A percentile compares a stretch with the other conserved stretches of the same genome.
phyloP scores from a whole-genome alignment of 768 basidiomycete species.

The Suillus spraguei region DNA sequence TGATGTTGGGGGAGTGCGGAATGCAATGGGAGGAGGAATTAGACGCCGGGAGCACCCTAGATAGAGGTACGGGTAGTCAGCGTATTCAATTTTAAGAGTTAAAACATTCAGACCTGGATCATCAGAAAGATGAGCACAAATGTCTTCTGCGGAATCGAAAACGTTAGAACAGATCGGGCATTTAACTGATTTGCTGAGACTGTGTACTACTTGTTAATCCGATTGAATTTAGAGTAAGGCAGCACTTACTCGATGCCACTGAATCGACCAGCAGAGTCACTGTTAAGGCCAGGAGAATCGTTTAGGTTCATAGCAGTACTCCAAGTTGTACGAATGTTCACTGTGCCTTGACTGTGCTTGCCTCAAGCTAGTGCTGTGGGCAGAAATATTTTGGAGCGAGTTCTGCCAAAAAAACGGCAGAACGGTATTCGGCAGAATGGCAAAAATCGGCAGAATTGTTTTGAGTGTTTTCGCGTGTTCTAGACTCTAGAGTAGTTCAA shows the following conservation, averaged over 20 bases:
- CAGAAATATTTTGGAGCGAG: too few species aligned
- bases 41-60: not conserved
- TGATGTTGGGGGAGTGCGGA: not conserved
- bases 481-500: too few species aligned
- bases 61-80: not conserved
- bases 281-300: not conserved
- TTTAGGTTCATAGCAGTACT: not conserved
- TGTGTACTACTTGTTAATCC: not conserved
- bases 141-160: not conserved
- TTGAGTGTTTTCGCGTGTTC: too few species aligned
- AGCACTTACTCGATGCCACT: not conserved
- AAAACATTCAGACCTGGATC: not conserved
- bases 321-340: too few species aligned
- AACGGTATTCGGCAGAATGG: too few species aligned
- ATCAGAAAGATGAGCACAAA: not conserved
- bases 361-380: too few species aligned
- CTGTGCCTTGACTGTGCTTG: too few species aligned
- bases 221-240: not conserved
- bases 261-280: not conserved
- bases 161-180: not conserved
- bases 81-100: not conserved
- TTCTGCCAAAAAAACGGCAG: too few species aligned
- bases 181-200: not conserved
- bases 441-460: too few species aligned
- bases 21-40: not conserved